A percentile compares a stretch with the other conserved stretches of the same genome.
phyloP scores from a whole-genome alignment of 2,329 filamentous ascomycete species.

The Ciborinia camelliae region DNA sequence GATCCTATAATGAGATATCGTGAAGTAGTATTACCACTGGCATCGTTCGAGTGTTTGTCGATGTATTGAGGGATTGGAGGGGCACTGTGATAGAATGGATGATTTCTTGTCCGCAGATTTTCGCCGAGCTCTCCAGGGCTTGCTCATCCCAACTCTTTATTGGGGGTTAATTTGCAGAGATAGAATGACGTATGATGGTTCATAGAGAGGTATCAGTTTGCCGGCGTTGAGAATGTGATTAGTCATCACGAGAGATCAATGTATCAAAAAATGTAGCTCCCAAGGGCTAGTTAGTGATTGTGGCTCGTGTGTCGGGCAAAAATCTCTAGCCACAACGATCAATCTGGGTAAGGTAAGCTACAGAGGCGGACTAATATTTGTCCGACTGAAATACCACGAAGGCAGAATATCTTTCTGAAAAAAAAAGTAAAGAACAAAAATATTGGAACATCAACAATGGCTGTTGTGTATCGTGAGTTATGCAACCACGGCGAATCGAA shows the following conservation, averaged over 20 bases:
- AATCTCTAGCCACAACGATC: too few relatives aligned
- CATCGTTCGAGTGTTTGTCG: not conserved
- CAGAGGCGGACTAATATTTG: too few relatives aligned
- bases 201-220: too few relatives aligned
- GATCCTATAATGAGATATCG: not conserved
- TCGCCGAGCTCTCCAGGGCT: not conserved
- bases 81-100: not conserved
- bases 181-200: too few relatives aligned
- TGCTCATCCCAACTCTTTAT: not conserved
- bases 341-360: too few relatives aligned
- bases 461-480: too few relatives aligned
- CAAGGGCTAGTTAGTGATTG: too few relatives aligned
- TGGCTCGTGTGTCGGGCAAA: too few relatives aligned
- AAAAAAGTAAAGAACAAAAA: not conserved
- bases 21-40: not conserved
- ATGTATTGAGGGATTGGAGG: not conserved
- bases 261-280: too few relatives aligned
- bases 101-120: not conserved
- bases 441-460: too few relatives aligned
- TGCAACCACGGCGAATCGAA: constrained; percentile 14
- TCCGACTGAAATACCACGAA: too few relatives aligned
- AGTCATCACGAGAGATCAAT: not conserved
- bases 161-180: not conserved
- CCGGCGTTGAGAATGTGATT: not conserved
- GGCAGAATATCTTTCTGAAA: too few relatives aligned